phyloP scores from a whole-genome alignment of 306 rosid genomes.

The Hippophae tibetana region DNA sequence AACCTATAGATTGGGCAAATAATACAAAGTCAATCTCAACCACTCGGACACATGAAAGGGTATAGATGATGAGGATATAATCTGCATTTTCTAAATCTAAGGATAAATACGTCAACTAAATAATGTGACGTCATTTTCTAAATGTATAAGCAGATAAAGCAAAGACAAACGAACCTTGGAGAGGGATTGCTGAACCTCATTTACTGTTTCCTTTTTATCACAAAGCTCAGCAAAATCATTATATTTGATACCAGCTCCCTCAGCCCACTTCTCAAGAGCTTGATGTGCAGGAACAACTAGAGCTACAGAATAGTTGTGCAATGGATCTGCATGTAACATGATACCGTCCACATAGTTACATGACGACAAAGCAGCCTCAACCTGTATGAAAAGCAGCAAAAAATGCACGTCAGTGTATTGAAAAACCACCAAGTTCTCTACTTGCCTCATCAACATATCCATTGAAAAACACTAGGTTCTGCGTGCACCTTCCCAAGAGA shows the following conservation, averaged over 20 bases:
- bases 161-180: constrained; percentile 45
- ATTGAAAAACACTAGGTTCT: constrained; percentile 7
- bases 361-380: constrained; percentile 59
- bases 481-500: constrained; percentile 80
- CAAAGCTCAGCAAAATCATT: constrained; percentile 62
- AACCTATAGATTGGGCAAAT: background rate
- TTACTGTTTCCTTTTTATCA: constrained; percentile 48
- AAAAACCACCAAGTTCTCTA: constrained; percentile 9
- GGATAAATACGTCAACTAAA: background rate
- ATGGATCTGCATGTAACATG: constrained; percentile 81
- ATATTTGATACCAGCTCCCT: constrained; percentile 45
- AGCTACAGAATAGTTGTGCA: constrained; percentile 67
- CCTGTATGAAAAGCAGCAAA: constrained; percentile 38
- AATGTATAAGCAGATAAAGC: constrained; percentile 2
- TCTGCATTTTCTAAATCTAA: background rate
- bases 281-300: constrained; percentile 47
- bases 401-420: constrained; percentile 10
- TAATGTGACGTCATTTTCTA: background rate
- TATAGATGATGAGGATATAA: background rate
- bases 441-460: constrained; percentile 1
- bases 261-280: constrained; percentile 73
- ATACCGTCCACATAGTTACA: constrained; percentile 60
- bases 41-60: background rate
- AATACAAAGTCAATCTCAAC: background rate
- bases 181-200: constrained; percentile 70